Evolutionary conservation across 306 rosid genomes (phyloP).

Genomic region (Cucumis hystrix): DNA sequence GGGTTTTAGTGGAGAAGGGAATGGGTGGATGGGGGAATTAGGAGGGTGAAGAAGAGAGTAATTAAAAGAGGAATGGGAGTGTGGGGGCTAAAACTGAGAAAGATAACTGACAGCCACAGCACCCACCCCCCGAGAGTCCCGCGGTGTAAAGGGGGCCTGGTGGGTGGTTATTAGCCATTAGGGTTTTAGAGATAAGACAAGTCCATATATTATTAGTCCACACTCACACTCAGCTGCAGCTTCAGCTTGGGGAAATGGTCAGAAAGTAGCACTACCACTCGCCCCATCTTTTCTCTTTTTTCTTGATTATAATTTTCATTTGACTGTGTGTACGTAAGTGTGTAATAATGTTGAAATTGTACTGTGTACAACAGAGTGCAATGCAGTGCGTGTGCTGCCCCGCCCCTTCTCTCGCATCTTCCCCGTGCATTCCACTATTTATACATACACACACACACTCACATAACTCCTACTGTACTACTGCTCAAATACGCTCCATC

Average conservation of each 20-base stretch:
- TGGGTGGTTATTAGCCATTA: neutral
- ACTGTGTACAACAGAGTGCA: neutral
- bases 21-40: too few relatives aligned
- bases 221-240: too few relatives aligned
- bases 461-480: neutral
- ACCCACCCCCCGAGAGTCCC: neutral
- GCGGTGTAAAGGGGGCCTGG: neutral
- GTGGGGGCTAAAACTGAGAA: neutral
- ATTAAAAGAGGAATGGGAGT: neutral
- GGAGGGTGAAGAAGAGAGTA: too few relatives aligned
- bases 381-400: neutral
- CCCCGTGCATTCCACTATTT: neutral
- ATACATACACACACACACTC: too few relatives aligned
- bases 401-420: neutral
- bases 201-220: conserved; percentile 6
- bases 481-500: neutral
- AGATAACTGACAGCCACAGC: too few relatives aligned
- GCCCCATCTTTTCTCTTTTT: neutral
- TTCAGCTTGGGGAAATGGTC: neutral
- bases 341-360: neutral
- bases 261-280: neutral
- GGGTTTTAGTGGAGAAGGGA: too few relatives aligned
- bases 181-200: conserved; percentile 31
- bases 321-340: neutral
- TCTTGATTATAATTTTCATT: neutral